Evolutionary conservation across 2,329 filamentous ascomycete genomes (phyloP).

Genomic region (Drechslerella dactyloides): DNA sequence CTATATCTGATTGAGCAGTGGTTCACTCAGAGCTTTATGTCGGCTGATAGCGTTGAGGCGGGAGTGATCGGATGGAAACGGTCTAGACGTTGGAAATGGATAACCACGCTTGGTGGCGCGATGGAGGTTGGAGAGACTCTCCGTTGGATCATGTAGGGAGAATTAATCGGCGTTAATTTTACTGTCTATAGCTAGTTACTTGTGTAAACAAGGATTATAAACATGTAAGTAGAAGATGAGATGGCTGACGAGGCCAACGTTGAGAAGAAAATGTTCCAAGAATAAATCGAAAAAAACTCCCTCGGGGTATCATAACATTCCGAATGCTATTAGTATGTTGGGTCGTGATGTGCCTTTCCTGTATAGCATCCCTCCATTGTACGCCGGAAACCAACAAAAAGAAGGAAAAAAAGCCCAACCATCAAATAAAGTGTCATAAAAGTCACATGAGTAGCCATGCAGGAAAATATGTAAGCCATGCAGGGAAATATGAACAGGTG

Average conservation of each 20-base stretch:
- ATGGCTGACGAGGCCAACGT: background rate
- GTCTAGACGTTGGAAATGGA: constrained; percentile 48
- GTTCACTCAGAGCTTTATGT: constrained; percentile 53
- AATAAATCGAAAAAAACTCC: constrained; percentile 14
- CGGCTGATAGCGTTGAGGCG: constrained; percentile 32
- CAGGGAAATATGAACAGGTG: background rate
- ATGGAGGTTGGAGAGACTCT: constrained; percentile 37
- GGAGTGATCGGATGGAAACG: constrained; percentile 45
- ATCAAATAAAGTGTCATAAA: constrained; percentile 14
- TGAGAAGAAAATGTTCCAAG: constrained; percentile 14
- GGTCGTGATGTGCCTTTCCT: constrained; percentile 9
- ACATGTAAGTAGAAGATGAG: constrained; percentile 1
- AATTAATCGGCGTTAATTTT: background rate
- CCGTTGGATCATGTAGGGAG: constrained; percentile 27
- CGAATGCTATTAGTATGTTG: constrained; percentile 9
- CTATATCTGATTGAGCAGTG: constrained; percentile 50
- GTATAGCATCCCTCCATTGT: background rate
- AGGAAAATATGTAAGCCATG: no score
- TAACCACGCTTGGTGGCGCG: constrained; percentile 25
- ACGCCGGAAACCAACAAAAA: constrained; percentile 3
- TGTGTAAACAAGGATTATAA: constrained; percentile 7
- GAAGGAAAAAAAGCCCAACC: constrained; percentile 5
- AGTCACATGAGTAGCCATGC: background rate
- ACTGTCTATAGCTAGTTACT: constrained; percentile 1
- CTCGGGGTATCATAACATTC: constrained; percentile 14